Base-by-base conservation (phyloP, 2,329 filamentous ascomycete genomes). In the Fusarium sp. region DNA sequence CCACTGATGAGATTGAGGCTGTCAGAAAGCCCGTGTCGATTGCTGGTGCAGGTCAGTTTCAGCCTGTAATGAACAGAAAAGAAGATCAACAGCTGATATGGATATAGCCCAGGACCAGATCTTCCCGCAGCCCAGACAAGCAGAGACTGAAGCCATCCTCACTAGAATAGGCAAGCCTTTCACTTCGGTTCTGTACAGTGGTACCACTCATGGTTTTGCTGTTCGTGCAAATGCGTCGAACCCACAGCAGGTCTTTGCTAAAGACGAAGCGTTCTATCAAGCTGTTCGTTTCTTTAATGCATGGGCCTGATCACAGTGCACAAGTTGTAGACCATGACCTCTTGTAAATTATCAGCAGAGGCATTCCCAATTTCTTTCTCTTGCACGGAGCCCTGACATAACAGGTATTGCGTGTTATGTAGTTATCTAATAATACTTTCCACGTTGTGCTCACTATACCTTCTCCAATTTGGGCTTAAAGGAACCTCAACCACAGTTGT, bases 231-330 rank as follows among this genome's bases (percentile, higher is more conserved):
- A 95, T 77, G 61, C 86, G 24, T 83, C 84, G 7, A 83, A 87
- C 60, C 83, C 84, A 3, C 74, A 81, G 75, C 84, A 88, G 78
- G 90, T 88, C 81, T 94, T 90, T 79, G 92, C 90, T 15, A 94
- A 94, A 85, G 92, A 94, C 82, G 87, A 89, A 78, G 92, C 93
- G 3, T 94, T 94, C 81, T 84, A 88, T 75, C 92, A 95, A 84
- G 92, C 92, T 22, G 87, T 93, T 52, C 83, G 86, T 66, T 95
- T 92, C 91, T 94, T 95, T 78, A 86, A 91, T 59, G 85, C 90
- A 3, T 86, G 83, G 83, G 26, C 36, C 17, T 70, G 51, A 17
- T 47, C 20, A 10, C 4, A n/a, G 4, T 14, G 22, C 24, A 17
- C 7, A 22, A 6, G 6, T 22, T 13, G 7, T 15, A 39, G 35